Conservation (phyloP, 345 rosid species). For the Hibiscus tridactylites region DNA sequence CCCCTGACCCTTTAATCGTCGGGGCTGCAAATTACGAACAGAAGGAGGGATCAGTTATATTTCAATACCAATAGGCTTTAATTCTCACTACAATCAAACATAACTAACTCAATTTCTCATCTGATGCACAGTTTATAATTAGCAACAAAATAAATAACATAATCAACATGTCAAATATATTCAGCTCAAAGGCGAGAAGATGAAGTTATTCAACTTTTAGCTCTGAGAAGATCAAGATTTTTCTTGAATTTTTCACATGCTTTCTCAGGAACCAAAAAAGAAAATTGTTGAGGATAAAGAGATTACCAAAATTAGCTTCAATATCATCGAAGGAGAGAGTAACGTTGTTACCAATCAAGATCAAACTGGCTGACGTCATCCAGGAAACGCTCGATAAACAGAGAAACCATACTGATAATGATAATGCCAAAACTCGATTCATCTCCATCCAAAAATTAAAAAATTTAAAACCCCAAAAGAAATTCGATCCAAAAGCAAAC, state of each 20-base stretch:
- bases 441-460: slow-evolving; percentile 16
- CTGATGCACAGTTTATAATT: background rate
- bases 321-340: slow-evolving; percentile 68
- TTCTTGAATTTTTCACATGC: background rate
- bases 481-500: background rate
- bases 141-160: background rate
- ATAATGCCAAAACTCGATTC: slow-evolving; percentile 18
- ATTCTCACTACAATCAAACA: slow-evolving; percentile 2
- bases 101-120: background rate
- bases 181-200: background rate
- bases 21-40: slow-evolving; percentile 48
- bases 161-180: background rate
- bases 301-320: slow-evolving; percentile 81
- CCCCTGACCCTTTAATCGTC: slow-evolving; percentile 56
- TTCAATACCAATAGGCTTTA: background rate
- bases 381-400: slow-evolving; percentile 24
- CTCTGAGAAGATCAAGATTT: background rate
- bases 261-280: slow-evolving; percentile 6
- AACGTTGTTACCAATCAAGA: slow-evolving; percentile 51
- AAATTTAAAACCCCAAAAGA: slow-evolving; percentile 3
- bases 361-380: slow-evolving; percentile 44
- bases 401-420: slow-evolving; percentile 26
- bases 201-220: background rate
- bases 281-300: background rate
- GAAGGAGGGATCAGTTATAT: background rate